Conservation (phyloP, 345 rosid genomes). For the Sisymbrium altissimum region DNA sequence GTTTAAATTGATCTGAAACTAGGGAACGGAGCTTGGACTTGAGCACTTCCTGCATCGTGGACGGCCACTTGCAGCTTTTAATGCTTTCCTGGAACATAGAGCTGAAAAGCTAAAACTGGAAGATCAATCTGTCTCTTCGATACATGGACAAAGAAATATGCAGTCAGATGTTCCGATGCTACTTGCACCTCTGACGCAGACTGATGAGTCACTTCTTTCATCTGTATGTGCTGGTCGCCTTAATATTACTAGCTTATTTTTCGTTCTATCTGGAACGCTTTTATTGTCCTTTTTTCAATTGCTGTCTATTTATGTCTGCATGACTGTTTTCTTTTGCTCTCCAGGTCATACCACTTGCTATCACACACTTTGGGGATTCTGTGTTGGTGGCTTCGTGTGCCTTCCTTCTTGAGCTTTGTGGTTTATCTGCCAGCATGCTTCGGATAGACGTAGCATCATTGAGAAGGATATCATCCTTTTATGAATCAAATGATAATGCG, state of each 20-base stretch:
- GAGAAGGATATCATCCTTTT: constrained; percentile 76
- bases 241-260: constrained; percentile 15
- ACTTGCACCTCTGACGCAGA: constrained; percentile 65
- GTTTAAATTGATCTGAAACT: constrained; percentile 23
- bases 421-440: constrained; percentile 79
- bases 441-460: constrained; percentile 76
- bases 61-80: constrained; percentile 93
- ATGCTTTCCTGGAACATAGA: constrained; percentile 69
- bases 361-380: constrained; percentile 75
- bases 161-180: constrained; percentile 88
- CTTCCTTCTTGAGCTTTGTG: constrained; percentile 90
- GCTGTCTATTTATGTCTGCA: constrained; percentile 17
- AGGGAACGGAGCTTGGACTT: constrained; percentile 87
- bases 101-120: constrained; percentile 64
- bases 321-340: constrained; percentile 16
- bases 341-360: constrained; percentile 92
- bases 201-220: constrained; percentile 74
- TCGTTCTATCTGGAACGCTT: not conserved
- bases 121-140: constrained; percentile 47
- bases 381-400: constrained; percentile 84
- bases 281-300: not conserved
- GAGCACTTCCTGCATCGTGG: constrained; percentile 97
- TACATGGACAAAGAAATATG: constrained; percentile 60
- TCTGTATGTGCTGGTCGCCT: constrained; percentile 58
- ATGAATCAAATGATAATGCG: constrained; percentile 48